A percentile compares a stretch with the other conserved stretches of the same genome.
Evolutionary conservation across 192 early-diverging fungal genomes (phyloP).

Genomic region (Gamsiella multidivaricata): DNA sequence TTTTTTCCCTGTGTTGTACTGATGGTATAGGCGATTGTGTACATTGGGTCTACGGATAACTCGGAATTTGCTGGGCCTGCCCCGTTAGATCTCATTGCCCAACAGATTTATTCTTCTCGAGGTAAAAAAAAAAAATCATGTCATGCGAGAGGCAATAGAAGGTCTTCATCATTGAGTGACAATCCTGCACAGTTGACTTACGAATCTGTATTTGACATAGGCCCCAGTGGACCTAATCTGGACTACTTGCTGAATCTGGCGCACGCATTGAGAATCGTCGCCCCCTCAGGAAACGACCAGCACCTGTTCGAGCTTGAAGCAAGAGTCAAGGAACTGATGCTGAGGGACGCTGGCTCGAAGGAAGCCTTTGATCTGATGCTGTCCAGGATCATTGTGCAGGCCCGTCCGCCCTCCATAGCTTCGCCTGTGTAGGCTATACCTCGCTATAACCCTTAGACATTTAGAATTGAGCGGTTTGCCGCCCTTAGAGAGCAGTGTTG

Average conservation of each 20-base stretch:
- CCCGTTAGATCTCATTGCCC: slow-evolving; percentile 67
- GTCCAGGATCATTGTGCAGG: slow-evolving; percentile 38
- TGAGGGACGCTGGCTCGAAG: slow-evolving; percentile 34
- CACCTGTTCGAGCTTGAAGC: slow-evolving; percentile 71
- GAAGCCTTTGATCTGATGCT: slow-evolving; percentile 40
- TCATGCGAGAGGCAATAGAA: too few relatives aligned
- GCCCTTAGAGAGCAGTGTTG: too few relatives aligned
- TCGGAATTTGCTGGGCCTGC: slow-evolving; percentile 82
- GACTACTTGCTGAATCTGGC: slow-evolving; percentile 80
- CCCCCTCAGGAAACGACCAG: slow-evolving; percentile 62
- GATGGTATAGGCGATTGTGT: slow-evolving; percentile 72
- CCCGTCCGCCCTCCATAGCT: slow-evolving; percentile 24
- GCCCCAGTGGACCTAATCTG: slow-evolving; percentile 75
- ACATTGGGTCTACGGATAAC: slow-evolving; percentile 81
- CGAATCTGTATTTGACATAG: slow-evolving; percentile 30
- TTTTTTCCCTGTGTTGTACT: background rate
- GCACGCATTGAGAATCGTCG: slow-evolving; percentile 63
- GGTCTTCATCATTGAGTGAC: background rate
- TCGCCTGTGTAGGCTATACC: slow-evolving; percentile 19
- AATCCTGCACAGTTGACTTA: background rate
- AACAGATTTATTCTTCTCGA: slow-evolving; percentile 69
- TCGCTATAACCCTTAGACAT: too few relatives aligned
- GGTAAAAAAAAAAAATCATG: slow-evolving; percentile 46
- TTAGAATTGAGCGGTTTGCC: too few relatives aligned
- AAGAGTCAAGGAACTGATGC: slow-evolving; percentile 57